These are phyloP conservation scores for Eucalyptus curtisii DNA, from an alignment of 345 rosid genomes.

Conservation along the genomic window DNA sequence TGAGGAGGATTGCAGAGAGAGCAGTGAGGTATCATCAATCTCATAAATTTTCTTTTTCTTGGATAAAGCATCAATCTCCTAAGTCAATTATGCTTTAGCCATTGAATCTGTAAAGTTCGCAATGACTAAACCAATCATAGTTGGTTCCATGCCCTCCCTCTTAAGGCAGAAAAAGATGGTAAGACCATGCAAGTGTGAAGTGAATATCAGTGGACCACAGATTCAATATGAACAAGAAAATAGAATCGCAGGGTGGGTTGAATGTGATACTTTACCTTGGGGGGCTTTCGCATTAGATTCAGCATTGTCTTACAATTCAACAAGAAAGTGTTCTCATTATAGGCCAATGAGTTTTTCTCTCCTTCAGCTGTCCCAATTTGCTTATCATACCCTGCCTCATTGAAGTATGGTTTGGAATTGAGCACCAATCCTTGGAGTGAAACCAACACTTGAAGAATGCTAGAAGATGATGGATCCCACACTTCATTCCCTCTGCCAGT, in stretches of 20 bases:
- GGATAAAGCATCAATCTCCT: not conserved
- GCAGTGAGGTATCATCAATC: not conserved
- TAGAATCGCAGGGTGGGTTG: not conserved
- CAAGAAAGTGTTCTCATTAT: slow-evolving; percentile 88
- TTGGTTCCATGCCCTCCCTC: not conserved
- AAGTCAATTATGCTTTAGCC: not conserved
- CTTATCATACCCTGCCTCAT: slow-evolving; percentile 97
- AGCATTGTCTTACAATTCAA: slow-evolving; percentile 93
- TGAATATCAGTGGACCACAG: not conserved
- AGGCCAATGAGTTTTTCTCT: slow-evolving; percentile 84
- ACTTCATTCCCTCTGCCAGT: slow-evolving; percentile 94
- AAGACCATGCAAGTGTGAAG: not conserved
- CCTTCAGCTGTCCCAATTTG: slow-evolving; percentile 96
- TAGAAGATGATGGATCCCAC: slow-evolving; percentile 87
- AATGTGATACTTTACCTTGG: slow-evolving; percentile 41
- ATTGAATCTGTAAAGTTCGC: not conserved
- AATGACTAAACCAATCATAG: not conserved
- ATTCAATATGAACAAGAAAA: not conserved
- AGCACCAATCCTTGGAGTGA: slow-evolving; percentile 96
- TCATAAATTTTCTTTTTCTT: not conserved
- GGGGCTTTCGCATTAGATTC: slow-evolving; percentile 83
- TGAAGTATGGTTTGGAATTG: slow-evolving; percentile 94
- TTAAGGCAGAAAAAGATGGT: not conserved
- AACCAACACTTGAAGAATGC: slow-evolving; percentile 97
- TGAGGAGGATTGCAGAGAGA: not conserved